phyloP scores from a whole-genome alignment of 306 rosid species.

The Rubus idaeus region DNA sequence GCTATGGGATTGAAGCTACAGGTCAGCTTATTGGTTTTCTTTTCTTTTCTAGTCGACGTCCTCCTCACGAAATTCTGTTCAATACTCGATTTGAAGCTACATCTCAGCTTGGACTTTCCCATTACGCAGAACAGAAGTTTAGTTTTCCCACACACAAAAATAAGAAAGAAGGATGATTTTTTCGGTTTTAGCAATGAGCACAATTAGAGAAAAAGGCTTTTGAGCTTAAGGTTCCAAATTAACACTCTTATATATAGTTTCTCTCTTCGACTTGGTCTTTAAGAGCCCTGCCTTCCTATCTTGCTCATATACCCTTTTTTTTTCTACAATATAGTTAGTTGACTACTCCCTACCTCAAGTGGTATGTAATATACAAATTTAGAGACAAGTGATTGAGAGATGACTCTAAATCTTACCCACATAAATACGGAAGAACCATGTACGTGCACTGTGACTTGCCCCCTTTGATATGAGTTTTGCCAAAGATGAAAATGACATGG shows the following conservation, averaged over 20 bases:
- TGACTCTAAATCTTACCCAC: background rate
- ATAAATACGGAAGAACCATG: background rate
- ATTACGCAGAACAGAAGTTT: background rate
- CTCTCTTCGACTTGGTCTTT: background rate
- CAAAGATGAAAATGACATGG: background rate
- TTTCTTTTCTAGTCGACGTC: background rate
- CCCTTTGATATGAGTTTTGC: background rate
- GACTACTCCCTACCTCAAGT: background rate
- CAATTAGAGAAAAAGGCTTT: background rate
- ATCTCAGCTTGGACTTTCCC: background rate
- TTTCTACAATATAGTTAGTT: background rate
- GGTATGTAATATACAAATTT: slow-evolving; percentile 1
- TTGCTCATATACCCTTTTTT: background rate
- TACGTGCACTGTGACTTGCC: background rate
- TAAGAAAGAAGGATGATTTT: background rate
- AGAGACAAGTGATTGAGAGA: background rate
- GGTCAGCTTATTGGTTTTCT: background rate
- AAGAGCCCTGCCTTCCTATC: background rate
- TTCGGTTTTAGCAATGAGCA: background rate
- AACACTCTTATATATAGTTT: background rate
- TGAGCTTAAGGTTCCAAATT: no score
- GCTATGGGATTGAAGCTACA: slow-evolving; percentile 4
- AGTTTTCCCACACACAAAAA: background rate
- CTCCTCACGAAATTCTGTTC: background rate
- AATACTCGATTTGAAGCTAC: background rate